Percentiles rank a stretch among this genome's conserved stretches.
Evolutionary conservation across 805 yeast species (phyloP).

Genomic region (Cyberlindnera misumaiensis): DNA sequence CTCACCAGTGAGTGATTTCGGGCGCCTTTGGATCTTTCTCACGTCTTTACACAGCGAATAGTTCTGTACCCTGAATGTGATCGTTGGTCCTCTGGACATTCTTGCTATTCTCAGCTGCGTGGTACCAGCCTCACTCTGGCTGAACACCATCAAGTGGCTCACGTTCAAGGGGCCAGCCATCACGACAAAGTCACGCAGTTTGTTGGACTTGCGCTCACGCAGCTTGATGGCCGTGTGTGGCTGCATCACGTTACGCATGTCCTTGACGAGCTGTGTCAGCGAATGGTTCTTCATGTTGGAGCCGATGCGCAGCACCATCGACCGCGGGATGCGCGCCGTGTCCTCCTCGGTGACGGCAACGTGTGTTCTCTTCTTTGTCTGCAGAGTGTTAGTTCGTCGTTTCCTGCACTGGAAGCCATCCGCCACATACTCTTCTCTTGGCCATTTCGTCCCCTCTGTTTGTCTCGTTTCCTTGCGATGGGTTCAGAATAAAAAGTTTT

Average conservation of each 20-base stretch:
- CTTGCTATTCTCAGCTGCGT: slow-evolving; percentile 78
- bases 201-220: slow-evolving; percentile 80
- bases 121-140: slow-evolving; percentile 75
- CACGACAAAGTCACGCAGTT: slow-evolving; percentile 88
- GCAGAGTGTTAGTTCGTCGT: slow-evolving; percentile 14
- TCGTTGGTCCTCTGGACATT: slow-evolving; percentile 92
- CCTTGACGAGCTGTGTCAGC: slow-evolving; percentile 75
- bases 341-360: slow-evolving; percentile 58
- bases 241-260: slow-evolving; percentile 85
- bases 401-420: too few relatives aligned
- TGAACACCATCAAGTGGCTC: slow-evolving; percentile 78
- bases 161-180: slow-evolving; percentile 98
- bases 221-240: slow-evolving; percentile 93
- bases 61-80: slow-evolving; percentile 69
- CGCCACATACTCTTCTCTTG: slow-evolving; percentile 48
- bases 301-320: slow-evolving; percentile 92
- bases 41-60: slow-evolving; percentile 84
- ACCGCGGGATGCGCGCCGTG: slow-evolving; percentile 69
- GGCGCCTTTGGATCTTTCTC: slow-evolving; percentile 57
- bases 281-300: slow-evolving; percentile 71
- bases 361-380: slow-evolving; percentile 84
- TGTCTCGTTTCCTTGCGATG: background rate
- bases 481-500: background rate
- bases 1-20: slow-evolving; percentile 69
- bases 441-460: slow-evolving; percentile 40